Evolutionary conservation across 257 asterid species (phyloP), one percentile per base, ranked within the genome.

Genomic region (Solanum arcanum): DNA sequence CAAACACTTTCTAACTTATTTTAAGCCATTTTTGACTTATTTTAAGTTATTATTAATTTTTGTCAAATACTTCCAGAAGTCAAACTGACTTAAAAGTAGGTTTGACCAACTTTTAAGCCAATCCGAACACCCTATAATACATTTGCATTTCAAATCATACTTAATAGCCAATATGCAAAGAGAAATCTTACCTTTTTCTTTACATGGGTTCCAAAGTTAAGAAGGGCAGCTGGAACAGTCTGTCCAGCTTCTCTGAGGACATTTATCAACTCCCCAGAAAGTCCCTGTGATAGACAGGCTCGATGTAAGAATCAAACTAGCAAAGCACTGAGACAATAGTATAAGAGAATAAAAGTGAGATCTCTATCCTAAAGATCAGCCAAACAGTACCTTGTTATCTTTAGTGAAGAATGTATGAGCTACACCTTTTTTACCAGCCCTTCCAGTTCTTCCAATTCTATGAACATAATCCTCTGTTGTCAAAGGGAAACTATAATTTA

Each of bases 381-480:
- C 44, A 18, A 86, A 31, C 59, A 73, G 76, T 89, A 96, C 99
- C 98, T 95, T 97, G 90, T 97, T 97, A 39, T 97, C 99, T 94
- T 94, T 94, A 1, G 96, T 97, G 89, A 97, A 97, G 94, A 97
- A 97, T 83, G 99, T 97, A 94, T 97, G 99, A 70, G 99, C 99
- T 83, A 97, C 99, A 87, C 99, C 99, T 90, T 97, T 97, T 90
- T 97, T 97, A 90, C 99, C 99, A 85, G 99, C 99, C 88, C 99
- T 90, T 80, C 99, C 99, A 41, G 99, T 97, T 88, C 99, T 95
- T 88, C 99, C 99, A 89, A 97, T 97, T 92, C 99, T 92, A 87
- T 97, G 99, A 82, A 97, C 99, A 83, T 95, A 97, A 93, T 94
- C 99, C 93, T 97, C 99, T 0, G 99, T 93, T 3, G 99, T 97